phyloP scores from a whole-genome alignment of 2,329 filamentous ascomycete species.

The Fusarium verticillioides region DNA sequence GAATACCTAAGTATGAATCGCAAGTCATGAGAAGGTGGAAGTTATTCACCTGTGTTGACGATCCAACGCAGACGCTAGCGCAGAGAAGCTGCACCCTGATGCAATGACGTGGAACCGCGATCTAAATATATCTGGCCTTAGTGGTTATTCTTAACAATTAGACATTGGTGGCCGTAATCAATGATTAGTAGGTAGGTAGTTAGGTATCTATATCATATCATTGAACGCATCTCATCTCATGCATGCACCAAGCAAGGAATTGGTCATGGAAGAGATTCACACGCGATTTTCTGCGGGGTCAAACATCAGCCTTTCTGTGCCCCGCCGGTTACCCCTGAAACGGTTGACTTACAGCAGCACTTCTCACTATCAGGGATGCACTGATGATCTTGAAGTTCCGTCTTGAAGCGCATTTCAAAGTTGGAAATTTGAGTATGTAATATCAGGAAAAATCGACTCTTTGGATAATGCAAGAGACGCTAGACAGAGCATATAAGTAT shows the following conservation, averaged over 20 bases:
- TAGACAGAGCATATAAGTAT: neutral
- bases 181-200: neutral
- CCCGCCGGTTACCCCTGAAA: constrained; percentile 17
- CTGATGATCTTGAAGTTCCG: neutral
- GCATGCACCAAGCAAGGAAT: constrained; percentile 6
- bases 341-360: constrained; percentile 11
- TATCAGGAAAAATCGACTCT: neutral
- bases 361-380: neutral
- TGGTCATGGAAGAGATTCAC: constrained; percentile 1
- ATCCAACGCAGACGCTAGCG: constrained; percentile 12
- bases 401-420: neutral
- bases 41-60: constrained; percentile 11
- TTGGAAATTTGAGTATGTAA: neutral
- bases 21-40: constrained; percentile 7
- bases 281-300: constrained; percentile 30
- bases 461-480: neutral
- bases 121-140: neutral
- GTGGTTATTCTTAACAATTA: neutral
- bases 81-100: constrained; percentile 8
- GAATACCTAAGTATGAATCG: constrained; percentile 14
- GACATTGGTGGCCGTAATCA: neutral
- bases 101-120: neutral
- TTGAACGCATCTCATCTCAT: neutral
- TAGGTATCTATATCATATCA: constrained; percentile 4
- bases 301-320: neutral